phyloP scores from a whole-genome alignment of 2,329 filamentous ascomycete genomes.

The Simplicillium aogashimaense region DNA sequence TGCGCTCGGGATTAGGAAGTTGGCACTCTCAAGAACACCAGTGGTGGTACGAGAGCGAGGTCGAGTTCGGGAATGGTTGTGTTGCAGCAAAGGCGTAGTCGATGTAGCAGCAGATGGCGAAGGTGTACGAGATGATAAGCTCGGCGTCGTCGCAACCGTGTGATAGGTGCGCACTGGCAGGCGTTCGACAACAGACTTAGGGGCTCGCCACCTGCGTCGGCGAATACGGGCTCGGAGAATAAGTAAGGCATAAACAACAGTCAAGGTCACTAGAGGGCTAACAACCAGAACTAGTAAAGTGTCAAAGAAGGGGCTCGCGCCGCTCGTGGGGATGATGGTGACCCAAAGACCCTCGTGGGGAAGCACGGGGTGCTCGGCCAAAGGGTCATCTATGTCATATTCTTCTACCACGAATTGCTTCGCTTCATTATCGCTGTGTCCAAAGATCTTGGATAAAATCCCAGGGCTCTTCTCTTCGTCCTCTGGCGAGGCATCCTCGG shows the following conservation, averaged over 20 bases:
- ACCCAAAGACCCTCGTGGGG: conserved; percentile 76
- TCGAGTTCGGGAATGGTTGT: conserved; percentile 38
- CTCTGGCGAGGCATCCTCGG: neutral
- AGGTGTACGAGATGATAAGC: conserved; percentile 43
- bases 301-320: conserved; percentile 88
- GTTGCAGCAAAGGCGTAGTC: conserved; percentile 71
- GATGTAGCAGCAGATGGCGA: conserved; percentile 58
- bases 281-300: conserved; percentile 94
- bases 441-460: conserved; percentile 40
- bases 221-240: conserved; percentile 82
- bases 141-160: conserved; percentile 58
- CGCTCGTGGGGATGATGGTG: conserved; percentile 85
- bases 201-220: conserved; percentile 86
- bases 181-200: conserved; percentile 88
- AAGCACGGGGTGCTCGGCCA: too few relatives aligned
- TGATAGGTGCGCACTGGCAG: conserved; percentile 95
- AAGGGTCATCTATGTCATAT: conserved; percentile 9
- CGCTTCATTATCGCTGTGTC: conserved; percentile 26
- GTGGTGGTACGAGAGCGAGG: conserved; percentile 58
- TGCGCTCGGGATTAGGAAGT: conserved; percentile 32
- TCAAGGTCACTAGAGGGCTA: conserved; percentile 84
- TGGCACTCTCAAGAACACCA: conserved; percentile 43
- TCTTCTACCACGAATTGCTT: conserved; percentile 13
- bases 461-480: conserved; percentile 15
- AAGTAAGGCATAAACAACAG: conserved; percentile 82